Evolutionary conservation across 1,139 yeast species (phyloP).

Genomic region (Protomyces arabidopsidicola): DNA sequence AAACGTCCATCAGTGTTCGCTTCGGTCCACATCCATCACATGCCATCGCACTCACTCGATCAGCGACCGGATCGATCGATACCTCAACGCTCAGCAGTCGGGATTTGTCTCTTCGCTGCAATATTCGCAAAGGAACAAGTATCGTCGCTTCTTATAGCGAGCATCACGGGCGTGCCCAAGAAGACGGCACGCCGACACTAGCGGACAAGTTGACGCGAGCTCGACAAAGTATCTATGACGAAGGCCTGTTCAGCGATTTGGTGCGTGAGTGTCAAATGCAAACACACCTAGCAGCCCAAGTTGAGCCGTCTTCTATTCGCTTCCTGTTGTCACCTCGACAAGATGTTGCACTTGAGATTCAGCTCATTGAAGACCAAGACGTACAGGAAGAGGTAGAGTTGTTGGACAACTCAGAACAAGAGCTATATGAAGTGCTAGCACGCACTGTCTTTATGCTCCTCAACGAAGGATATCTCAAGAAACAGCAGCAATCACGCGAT

Average conservation of each 20-base stretch:
- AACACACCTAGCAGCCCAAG: neutral
- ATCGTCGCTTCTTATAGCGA: neutral
- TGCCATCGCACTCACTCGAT: neutral
- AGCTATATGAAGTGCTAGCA: neutral
- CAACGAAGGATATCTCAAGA: neutral
- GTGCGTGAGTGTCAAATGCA: neutral
- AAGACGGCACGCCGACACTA: neutral
- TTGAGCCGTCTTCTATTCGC: neutral
- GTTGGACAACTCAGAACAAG: neutral
- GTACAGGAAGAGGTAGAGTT: too few relatives aligned
- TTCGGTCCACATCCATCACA: slow-evolving; percentile 11
- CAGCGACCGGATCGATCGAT: slow-evolving; percentile 9
- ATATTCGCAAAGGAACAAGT: neutral
- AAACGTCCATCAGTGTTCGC: slow-evolving; percentile 1
- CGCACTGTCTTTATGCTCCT: neutral
- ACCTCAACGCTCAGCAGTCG: slow-evolving; percentile 1
- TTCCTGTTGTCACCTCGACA: neutral
- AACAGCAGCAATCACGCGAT: neutral
- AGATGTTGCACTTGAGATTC: neutral
- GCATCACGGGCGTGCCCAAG: neutral
- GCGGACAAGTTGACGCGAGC: neutral
- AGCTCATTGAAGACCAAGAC: neutral
- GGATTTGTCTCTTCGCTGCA: neutral
- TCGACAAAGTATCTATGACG: neutral
- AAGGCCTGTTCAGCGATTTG: neutral